Evolutionary conservation across 192 early-diverging fungal species (phyloP).

Genomic region (Backusella psychrophila): DNA sequence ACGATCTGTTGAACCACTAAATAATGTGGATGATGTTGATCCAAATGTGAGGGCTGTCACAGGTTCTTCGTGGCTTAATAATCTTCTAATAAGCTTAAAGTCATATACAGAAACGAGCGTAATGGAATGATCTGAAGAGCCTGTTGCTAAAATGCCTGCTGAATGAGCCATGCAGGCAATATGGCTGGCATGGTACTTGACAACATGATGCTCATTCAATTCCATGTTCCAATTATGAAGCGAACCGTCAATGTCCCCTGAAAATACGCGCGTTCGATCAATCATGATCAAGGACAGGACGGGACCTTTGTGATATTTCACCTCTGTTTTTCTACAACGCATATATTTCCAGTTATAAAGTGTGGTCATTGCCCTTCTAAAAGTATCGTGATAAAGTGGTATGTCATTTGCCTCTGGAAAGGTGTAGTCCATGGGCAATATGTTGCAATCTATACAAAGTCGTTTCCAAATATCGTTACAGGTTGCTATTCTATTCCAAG

Average conservation of each 20-base stretch:
- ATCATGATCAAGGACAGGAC: neutral
- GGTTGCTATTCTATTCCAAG: conserved; percentile 7
- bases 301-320: conserved; percentile 11
- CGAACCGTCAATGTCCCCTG: conserved; percentile 18
- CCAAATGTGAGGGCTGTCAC: conserved; percentile 4
- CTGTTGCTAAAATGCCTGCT: conserved; percentile 5
- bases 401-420: neutral
- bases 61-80: conserved; percentile 13
- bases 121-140: conserved; percentile 15
- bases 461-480: conserved; percentile 4
- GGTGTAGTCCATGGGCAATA: neutral
- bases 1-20: conserved; percentile 14
- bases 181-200: conserved; percentile 4
- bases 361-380: conserved; percentile 2
- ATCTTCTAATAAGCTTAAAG: neutral
- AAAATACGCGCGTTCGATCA: conserved; percentile 5
- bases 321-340: neutral
- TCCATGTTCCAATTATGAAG: conserved; percentile 19
- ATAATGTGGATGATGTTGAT: neutral
- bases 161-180: conserved; percentile 7
- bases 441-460: conserved; percentile 2
- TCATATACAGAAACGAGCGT: neutral
- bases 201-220: neutral
- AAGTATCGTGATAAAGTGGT: conserved; percentile 14
- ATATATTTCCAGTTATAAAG: conserved; percentile 4